These are phyloP conservation scores for Emergomyces orientalis DNA, from an alignment of 2,329 filamentous ascomycete genomes.

Conservation along the genomic window DNA sequence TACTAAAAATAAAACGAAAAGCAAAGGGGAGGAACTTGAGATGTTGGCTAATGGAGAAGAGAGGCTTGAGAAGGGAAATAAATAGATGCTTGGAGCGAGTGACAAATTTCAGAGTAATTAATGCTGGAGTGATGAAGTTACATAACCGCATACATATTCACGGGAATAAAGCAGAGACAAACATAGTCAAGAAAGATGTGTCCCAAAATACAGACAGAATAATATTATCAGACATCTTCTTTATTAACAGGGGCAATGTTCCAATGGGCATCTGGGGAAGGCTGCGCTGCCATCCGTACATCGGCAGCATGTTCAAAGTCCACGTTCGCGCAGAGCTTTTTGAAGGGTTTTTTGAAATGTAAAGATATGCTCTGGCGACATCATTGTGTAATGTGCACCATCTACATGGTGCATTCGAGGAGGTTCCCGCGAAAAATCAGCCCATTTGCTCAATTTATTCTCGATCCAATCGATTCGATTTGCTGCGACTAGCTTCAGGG, in stretches of 20 bases:
- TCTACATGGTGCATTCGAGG: conserved; percentile 28
- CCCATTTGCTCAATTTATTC: conserved; percentile 27
- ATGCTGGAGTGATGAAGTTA: not conserved
- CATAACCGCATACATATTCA: not conserved
- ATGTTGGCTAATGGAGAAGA: not conserved
- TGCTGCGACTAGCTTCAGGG: conserved; percentile 24
- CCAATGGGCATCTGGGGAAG: not conserved
- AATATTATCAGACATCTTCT: not conserved
- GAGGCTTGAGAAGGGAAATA: no score
- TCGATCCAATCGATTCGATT: conserved; percentile 14
- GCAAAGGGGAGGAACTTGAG: not conserved
- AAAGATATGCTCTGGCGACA: conserved; percentile 29
- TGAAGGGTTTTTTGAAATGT: conserved; percentile 24
- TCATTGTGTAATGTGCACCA: conserved; percentile 36
- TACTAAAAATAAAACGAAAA: not conserved
- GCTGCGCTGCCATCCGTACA: not conserved
- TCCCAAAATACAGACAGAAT: not conserved
- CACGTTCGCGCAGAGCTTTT: conserved; percentile 5
- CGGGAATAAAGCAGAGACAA: not conserved
- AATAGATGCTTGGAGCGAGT: not conserved
- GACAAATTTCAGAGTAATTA: not conserved
- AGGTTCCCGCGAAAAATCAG: conserved; percentile 23
- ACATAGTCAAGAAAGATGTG: not conserved
- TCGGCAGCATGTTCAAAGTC: not conserved
- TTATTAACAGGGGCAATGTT: not conserved